Evolutionary conservation across 148 eudicot species (phyloP).

Genomic region (Camellia lanceoleosa): DNA sequence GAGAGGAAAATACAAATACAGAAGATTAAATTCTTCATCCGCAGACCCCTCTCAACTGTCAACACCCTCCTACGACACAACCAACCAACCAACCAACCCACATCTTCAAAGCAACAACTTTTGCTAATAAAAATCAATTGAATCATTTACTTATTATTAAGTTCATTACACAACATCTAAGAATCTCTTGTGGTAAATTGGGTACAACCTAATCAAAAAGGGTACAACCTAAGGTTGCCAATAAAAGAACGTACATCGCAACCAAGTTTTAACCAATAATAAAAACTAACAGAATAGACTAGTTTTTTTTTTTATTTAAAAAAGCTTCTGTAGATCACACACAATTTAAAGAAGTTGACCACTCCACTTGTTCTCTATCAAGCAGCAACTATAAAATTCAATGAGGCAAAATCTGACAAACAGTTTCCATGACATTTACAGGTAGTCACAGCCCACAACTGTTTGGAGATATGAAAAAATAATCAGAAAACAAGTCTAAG

Average conservation of each 20-base stretch:
- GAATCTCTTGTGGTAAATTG: too few species aligned
- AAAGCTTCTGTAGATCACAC: background rate
- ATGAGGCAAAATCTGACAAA: background rate
- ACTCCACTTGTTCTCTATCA: background rate
- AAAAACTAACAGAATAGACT: background rate
- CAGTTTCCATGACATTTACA: background rate
- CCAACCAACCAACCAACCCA: too few species aligned
- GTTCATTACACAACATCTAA: too few species aligned
- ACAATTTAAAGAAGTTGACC: background rate
- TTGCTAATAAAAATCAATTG: too few species aligned
- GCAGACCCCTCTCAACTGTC: too few species aligned
- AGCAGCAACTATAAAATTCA: background rate
- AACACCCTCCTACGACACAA: too few species aligned
- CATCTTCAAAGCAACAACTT: too few species aligned
- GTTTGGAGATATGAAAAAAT: background rate
- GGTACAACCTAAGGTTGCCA: background rate
- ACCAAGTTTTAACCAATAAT: background rate
- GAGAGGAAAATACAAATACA: too few species aligned
- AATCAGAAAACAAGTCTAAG: background rate
- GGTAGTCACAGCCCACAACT: background rate
- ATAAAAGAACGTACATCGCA: background rate
- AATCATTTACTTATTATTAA: too few species aligned
- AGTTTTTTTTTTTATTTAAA: background rate
- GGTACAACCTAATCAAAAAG: too few species aligned
- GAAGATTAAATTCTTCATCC: too few species aligned